phyloP scores from a whole-genome alignment of 306 rosid genomes.

The Astragalus membranaceus region DNA sequence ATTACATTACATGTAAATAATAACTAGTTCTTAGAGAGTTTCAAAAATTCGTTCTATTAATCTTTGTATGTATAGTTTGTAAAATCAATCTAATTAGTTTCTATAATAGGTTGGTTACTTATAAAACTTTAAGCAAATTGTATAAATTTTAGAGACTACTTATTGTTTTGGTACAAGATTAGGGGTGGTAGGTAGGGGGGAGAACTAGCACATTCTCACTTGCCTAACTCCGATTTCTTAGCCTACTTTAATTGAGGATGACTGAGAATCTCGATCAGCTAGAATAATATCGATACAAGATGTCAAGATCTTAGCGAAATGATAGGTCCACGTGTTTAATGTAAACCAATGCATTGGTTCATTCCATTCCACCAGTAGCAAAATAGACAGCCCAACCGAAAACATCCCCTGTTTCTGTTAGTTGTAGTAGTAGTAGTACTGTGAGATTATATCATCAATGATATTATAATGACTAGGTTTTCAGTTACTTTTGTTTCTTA shows the following conservation, averaged over 20 bases:
- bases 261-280: slow-evolving; percentile 22
- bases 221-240: slow-evolving; percentile 14
- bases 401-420: not conserved
- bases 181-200: too few species aligned
- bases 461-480: slow-evolving; percentile 44
- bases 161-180: too few species aligned
- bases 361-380: slow-evolving; percentile 45
- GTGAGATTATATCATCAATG: slow-evolving; percentile 27
- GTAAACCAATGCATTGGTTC: slow-evolving; percentile 1
- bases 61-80: too few species aligned
- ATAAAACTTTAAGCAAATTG: too few species aligned
- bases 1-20: too few species aligned
- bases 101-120: too few species aligned
- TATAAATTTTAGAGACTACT: too few species aligned
- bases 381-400: slow-evolving; percentile 59
- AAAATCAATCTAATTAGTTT: too few species aligned
- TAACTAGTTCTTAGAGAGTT: too few species aligned
- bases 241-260: slow-evolving; percentile 5
- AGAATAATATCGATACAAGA: slow-evolving; percentile 20
- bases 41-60: too few species aligned
- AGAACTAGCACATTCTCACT: too few species aligned
- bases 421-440: too few species aligned
- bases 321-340: slow-evolving; percentile 33
- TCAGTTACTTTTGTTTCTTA: slow-evolving; percentile 52
- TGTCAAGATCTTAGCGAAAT: slow-evolving; percentile 24